A percentile compares a stretch with the other conserved stretches of the same genome.
These are phyloP conservation scores for Coemansia umbellata DNA, from an alignment of 192 early-diverging fungal species.

Conservation along the genomic window DNA sequence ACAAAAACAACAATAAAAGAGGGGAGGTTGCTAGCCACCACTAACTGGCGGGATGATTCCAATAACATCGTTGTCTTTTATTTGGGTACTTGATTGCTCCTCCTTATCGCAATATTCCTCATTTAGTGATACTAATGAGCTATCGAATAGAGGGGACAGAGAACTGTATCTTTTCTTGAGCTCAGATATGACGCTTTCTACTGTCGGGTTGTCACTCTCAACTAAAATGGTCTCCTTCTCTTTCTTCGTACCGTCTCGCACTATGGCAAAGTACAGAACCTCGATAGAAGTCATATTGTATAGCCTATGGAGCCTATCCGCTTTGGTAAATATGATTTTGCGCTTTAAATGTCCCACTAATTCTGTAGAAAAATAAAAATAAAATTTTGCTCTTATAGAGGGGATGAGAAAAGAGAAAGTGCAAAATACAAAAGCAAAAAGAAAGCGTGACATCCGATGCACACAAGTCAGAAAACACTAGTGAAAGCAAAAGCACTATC, in stretches of 20 bases:
- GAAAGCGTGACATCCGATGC: too few species aligned
- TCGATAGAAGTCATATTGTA: constrained; percentile 8
- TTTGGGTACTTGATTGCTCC: background rate
- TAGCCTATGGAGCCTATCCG: too few species aligned
- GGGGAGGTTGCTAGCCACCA: constrained; percentile 45
- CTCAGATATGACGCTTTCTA: constrained; percentile 1
- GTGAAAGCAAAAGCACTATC: too few species aligned
- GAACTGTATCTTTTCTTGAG: constrained; percentile 7
- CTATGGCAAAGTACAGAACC: constrained; percentile 44
- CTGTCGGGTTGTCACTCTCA: background rate
- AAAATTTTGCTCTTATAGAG: too few species aligned
- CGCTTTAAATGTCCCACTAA: too few species aligned
- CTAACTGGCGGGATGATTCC: constrained; percentile 44
- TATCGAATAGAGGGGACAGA: constrained; percentile 9
- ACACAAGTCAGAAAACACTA: too few species aligned
- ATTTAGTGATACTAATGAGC: constrained; percentile 29
- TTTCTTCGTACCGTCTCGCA: constrained; percentile 24
- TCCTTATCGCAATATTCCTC: constrained; percentile 16
- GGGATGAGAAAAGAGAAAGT: too few species aligned
- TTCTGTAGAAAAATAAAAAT: too few species aligned
- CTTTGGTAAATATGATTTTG: constrained; percentile 2
- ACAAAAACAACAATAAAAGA: too few species aligned
- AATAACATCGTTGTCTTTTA: constrained; percentile 29
- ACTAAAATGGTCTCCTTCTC: constrained; percentile 5
- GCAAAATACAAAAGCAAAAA: too few species aligned